Evolutionary conservation across 179 eudicot genomes (phyloP), one percentile per base, ranked within the genome.

Genomic region (Corrigiola litoralis): DNA sequence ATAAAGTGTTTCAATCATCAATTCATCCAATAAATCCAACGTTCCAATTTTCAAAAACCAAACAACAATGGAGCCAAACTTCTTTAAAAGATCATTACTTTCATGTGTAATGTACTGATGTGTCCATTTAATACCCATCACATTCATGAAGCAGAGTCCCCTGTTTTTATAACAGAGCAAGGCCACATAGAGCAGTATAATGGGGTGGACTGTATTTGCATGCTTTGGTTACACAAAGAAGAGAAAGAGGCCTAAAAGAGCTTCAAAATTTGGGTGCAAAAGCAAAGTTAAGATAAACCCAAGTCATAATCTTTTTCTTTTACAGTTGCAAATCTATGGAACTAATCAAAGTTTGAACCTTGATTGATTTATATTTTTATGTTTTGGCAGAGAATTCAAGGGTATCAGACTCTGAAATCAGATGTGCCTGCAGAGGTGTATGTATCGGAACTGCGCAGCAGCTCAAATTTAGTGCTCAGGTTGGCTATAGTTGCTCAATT

Each of bases 161-260:
- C 42, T 44, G 36, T 41, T 62, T 63, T 18, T 49, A 40, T 18
- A 54, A 58, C 64, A 53, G n/a, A 31, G 45, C 42, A 48, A 29
- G 4, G 33, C n/a, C 12, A 18, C 24, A 47, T n/a, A 37, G 28
- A 31, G 17, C 38, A 11, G 23, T 37, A 23, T 21, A 34, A 74
- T 74, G 78, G 74, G 66, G 23, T 74, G 78, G 78, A 51, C 66
- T 0, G 34, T 74, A 9, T 69, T 74, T 63, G 78, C 74, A 24
- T 74, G 78, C 58, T 74, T 74, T 69, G 78, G 74, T 8, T 34
- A 17, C 20, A 50, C 57, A 63, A 74, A 69, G 8, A 65, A 57
- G 58, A 51, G 74, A 69, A 74, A 69, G 64, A 51, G 78, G 16
- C 78, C 62, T 9, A 58, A 37, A 41, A 18, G 18, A 48, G n/a